Evolutionary conservation across 305 asterid species (phyloP).

Genomic region (Andrographis paniculata): DNA sequence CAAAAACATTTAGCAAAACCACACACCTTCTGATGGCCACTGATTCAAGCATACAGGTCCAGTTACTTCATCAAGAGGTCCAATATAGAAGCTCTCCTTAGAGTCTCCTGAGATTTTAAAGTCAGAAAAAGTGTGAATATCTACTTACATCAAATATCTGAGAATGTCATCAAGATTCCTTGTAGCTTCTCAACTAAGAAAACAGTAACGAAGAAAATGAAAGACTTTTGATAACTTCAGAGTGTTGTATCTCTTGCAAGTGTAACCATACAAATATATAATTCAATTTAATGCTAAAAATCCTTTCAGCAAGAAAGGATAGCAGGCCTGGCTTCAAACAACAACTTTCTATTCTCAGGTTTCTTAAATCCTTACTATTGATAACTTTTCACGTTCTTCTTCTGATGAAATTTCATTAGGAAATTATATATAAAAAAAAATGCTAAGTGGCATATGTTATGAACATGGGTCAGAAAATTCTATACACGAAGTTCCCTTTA

Average conservation of each 20-base stretch:
- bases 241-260: not conserved
- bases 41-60: slow-evolving; percentile 34
- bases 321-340: no score
- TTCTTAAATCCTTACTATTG: no score
- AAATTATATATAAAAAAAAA: no score
- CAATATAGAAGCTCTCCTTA: slow-evolving; percentile 50
- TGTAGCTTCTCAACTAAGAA: not conserved
- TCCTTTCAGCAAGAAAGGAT: not conserved
- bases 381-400: no score
- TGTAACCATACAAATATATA: no score
- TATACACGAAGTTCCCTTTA: no score
- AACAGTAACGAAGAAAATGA: not conserved
- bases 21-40: slow-evolving; percentile 51
- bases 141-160: not conserved
- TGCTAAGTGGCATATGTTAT: no score
- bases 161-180: not conserved
- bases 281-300: not conserved
- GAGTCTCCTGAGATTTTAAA: slow-evolving; percentile 38
- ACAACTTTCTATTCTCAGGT: not conserved
- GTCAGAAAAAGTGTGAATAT: not conserved
- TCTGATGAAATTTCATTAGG: no score
- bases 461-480: no score
- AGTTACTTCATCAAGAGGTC: slow-evolving; percentile 32
- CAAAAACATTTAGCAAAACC: not conserved
- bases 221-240: not conserved